phyloP scores from a whole-genome alignment of 2,329 filamentous ascomycete species.

The Arthroderma sp. region DNA sequence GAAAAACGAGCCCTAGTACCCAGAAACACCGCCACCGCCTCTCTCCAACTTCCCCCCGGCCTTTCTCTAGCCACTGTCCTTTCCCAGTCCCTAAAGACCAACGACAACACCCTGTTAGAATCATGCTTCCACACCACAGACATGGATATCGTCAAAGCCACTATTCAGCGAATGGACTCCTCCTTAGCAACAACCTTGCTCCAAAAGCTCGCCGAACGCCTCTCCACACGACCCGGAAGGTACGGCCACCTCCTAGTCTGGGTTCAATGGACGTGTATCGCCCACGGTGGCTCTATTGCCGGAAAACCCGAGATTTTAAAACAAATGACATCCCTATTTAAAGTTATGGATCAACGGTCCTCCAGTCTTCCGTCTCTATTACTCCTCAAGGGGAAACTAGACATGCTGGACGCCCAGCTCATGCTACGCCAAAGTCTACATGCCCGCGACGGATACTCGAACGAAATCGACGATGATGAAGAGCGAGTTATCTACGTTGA shows the following conservation, averaged over 20 bases:
- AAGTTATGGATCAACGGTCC: slow-evolving; percentile 76
- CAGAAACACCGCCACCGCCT: slow-evolving; percentile 31
- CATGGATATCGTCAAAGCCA: slow-evolving; percentile 63
- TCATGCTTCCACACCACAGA: slow-evolving; percentile 78
- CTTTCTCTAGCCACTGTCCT: slow-evolving; percentile 86
- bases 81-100: slow-evolving; percentile 80
- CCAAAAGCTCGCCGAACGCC: slow-evolving; percentile 69
- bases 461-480: slow-evolving; percentile 49
- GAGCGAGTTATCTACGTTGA: slow-evolving; percentile 78
- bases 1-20: slow-evolving; percentile 32
- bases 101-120: slow-evolving; percentile 80
- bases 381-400: slow-evolving; percentile 84
- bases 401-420: slow-evolving; percentile 86
- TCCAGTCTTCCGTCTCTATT: slow-evolving; percentile 70
- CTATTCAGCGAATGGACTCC: slow-evolving; percentile 81
- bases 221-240: slow-evolving; percentile 75
- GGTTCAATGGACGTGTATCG: slow-evolving; percentile 89
- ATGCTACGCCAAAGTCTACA: slow-evolving; percentile 61
- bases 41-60: slow-evolving; percentile 51
- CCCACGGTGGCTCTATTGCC: slow-evolving; percentile 82
- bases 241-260: slow-evolving; percentile 85
- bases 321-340: slow-evolving; percentile 64
- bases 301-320: slow-evolving; percentile 72
- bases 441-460: slow-evolving; percentile 40
- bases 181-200: slow-evolving; percentile 66